Evolutionary conservation across 768 basidiomycete species (phyloP), one percentile per base, ranked within the genome.

Genomic region (Hygrophorus russula): DNA sequence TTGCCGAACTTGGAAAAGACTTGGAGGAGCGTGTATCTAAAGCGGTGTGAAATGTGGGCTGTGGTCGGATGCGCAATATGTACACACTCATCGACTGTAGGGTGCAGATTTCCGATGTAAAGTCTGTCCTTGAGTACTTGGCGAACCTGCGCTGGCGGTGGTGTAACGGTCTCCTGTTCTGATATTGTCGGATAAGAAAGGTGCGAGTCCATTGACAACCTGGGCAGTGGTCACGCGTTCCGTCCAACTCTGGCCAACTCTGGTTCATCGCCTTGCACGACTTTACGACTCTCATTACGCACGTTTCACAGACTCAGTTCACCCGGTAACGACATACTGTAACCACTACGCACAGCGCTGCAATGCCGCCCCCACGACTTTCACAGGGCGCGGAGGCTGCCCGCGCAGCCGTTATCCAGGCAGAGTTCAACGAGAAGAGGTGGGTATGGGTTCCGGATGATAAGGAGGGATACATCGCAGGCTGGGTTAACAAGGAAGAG

Each of bases 401-500:
- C 6, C 70, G 82, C 42, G 82, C 80, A 13, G 89, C 90, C 15
- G 91, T 89, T 14, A 76, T 82, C n/a, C 88, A 92, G 58, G 89
- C 90, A 8, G 90, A 93, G 61, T 94, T 92, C 63, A 93, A 91
- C 59, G 90, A 91, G 72, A 96, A 93, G 82, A 88, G 82, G 68
- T 94, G 93, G 87, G 91, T 97, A 5, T 98, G 94, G 94, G 84
- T 93, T 18, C 90, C 91, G 2, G 93, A 98, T 61, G 76, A 82
- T 46, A 78, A 75, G 58, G 85, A 92, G 51, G 94, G 94, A 0
- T 98, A 97, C 61, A 76, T 94, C 38, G 84, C 91, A 36, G 93
- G 91, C 45, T 94, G 89, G 89, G 85, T 97, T 18, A 75, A 88
- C 46, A 79, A 76, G 49, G 91, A 93, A 57, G 82, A 90, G 42